Conservation (phyloP, 352 stramenopile species). For the Pythium aphanidermatum region DNA sequence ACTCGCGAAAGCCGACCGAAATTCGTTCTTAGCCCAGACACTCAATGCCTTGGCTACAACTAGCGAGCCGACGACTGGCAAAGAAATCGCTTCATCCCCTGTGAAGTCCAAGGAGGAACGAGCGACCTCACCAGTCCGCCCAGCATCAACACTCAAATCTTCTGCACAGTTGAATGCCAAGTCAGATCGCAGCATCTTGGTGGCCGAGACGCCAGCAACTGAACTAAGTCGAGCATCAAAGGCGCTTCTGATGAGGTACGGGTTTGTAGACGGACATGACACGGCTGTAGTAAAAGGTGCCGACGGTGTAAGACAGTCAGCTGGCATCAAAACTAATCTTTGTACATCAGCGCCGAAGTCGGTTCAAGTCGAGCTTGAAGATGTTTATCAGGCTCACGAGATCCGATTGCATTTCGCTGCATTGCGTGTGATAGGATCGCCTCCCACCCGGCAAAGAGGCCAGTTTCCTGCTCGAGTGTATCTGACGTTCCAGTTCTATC, state of each 20-base stretch:
- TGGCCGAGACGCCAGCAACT: conserved; percentile 17
- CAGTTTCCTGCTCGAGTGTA: conserved; percentile 62
- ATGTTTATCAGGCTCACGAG: conserved; percentile 77
- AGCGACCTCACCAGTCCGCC: conserved; percentile 10
- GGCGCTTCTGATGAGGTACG: conserved; percentile 76
- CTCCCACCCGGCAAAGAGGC: too few relatives aligned
- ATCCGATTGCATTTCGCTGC: conserved; percentile 90
- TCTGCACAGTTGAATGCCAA: conserved; percentile 10
- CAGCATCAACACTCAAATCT: conserved; percentile 12
- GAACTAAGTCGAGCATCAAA: conserved; percentile 81
- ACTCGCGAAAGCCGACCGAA: conserved; percentile 44
- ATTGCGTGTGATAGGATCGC: too few relatives aligned
- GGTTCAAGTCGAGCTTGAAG: conserved; percentile 65
- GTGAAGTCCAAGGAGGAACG: conserved; percentile 7
- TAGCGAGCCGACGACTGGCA: too few relatives aligned
- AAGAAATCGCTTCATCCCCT: too few relatives aligned
- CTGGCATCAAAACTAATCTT: too few relatives aligned
- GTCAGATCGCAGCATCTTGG: too few relatives aligned
- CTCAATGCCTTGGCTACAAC: conserved; percentile 48
- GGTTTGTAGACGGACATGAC: conserved; percentile 68
- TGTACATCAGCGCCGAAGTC: too few relatives aligned
- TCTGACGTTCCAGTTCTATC: conserved; percentile 93
- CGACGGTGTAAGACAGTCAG: background rate
- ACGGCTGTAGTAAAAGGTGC: background rate
- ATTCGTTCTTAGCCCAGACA: conserved; percentile 47